Evolutionary conservation across 2,329 filamentous ascomycete genomes (phyloP).

Genomic region (Rutstroemia sp.): DNA sequence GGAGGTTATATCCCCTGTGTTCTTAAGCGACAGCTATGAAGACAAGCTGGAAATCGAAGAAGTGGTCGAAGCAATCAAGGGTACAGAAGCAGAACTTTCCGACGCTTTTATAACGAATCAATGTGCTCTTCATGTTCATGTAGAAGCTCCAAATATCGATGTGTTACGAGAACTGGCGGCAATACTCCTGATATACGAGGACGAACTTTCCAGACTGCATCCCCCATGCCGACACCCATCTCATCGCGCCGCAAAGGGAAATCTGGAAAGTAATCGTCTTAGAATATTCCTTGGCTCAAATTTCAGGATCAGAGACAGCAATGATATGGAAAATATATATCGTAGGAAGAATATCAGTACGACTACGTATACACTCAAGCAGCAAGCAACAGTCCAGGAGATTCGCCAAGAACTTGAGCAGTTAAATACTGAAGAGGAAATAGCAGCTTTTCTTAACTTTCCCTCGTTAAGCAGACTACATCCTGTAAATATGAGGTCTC

Average conservation of each 20-base stretch:
- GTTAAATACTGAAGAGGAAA: not conserved
- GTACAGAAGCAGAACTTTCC: slow-evolving; percentile 1
- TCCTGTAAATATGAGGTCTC: slow-evolving; percentile 16
- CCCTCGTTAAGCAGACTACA: not conserved
- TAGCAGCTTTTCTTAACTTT: slow-evolving; percentile 12
- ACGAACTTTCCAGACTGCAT: slow-evolving; percentile 20
- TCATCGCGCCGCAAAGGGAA: slow-evolving; percentile 9
- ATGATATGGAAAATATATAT: not conserved
- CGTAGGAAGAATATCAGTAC: not conserved
- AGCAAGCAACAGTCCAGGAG: not conserved
- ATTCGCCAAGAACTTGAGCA: not conserved
- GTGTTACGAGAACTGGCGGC: slow-evolving; percentile 18
- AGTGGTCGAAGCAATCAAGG: slow-evolving; percentile 12
- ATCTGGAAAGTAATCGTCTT: slow-evolving; percentile 18
- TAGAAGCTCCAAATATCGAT: slow-evolving; percentile 16
- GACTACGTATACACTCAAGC: not conserved
- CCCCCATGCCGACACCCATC: slow-evolving; percentile 18
- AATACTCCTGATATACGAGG: slow-evolving; percentile 23
- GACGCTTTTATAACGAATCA: slow-evolving; percentile 23
- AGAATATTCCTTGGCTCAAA: not conserved
- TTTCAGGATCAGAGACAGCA: not conserved
- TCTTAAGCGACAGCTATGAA: slow-evolving; percentile 4
- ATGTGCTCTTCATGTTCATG: slow-evolving; percentile 23
- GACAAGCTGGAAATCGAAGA: slow-evolving; percentile 11
- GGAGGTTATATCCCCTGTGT: slow-evolving; percentile 18